Percentiles rank a stretch among this genome's conserved stretches.
Evolutionary conservation across 441 rosid species (phyloP).

Genomic region (Hura crepitans): DNA sequence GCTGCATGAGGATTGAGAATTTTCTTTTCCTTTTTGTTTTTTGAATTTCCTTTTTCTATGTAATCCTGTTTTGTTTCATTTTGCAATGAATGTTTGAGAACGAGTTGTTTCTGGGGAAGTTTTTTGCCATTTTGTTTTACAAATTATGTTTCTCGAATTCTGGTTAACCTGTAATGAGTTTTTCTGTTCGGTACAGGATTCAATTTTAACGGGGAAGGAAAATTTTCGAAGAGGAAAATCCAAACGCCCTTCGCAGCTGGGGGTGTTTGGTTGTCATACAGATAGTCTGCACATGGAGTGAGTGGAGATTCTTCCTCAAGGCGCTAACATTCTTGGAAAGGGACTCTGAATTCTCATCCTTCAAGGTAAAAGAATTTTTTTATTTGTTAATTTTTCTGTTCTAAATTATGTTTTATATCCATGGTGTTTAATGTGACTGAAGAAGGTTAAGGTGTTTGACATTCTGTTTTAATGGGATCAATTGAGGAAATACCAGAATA

Average conservation of each 20-base stretch:
- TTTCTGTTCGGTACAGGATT: not conserved
- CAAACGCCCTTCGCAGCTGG: conserved; percentile 15
- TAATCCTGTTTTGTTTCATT: not conserved
- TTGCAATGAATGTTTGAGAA: not conserved
- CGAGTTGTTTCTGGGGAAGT: not conserved
- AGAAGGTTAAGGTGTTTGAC: conserved; percentile 39
- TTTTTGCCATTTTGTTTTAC: not conserved
- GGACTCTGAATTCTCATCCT: conserved; percentile 28
- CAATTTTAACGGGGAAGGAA: not conserved
- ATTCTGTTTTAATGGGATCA: conserved; percentile 53
- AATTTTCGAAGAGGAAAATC: conserved; percentile 6
- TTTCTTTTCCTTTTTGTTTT: too few relatives aligned
- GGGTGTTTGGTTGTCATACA: conserved; percentile 7
- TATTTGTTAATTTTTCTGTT: conserved; percentile 7
- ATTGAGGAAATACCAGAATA: conserved; percentile 39
- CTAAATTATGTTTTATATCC: not conserved
- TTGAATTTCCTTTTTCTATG: not conserved
- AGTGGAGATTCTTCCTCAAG: conserved; percentile 35
- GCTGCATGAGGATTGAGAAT: not conserved
- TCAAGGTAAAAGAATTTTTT: conserved; percentile 27
- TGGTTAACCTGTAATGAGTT: too few relatives aligned
- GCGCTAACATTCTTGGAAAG: conserved; percentile 38
- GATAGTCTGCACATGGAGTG: conserved; percentile 36
- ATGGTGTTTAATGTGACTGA: conserved; percentile 26
- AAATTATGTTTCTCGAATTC: not conserved